Base-by-base conservation (phyloP, 2,329 filamentous ascomycete genomes). In the Penicillium sp. region DNA sequence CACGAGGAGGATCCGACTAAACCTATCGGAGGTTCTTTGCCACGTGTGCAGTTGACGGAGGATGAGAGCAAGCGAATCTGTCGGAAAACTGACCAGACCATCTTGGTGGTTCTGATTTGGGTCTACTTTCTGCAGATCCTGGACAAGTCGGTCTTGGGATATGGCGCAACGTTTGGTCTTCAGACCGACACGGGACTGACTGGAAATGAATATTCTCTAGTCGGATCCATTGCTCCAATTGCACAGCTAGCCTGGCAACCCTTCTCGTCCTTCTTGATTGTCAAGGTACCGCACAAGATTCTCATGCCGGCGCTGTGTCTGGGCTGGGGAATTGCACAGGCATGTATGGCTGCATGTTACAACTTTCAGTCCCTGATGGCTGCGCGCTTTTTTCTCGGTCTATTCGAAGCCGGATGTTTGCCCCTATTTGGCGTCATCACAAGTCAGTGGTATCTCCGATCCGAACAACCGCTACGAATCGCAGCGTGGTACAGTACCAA, bases 401-500 rank as follows among this genome's bases (percentile, higher is more conserved):
- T 83, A 21, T 78, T 82, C 24, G 81, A 83, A 60, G 81, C 79
- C 0, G 81, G 80, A 3, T 83, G 75, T 58, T 56, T 79, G 34
- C 76, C 76, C 0, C 65, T 79, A 2, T 79, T 79, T 47, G 70
- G 70, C 40, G 67, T 79, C 21, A 78, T 79, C 45, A 79, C 76
- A 1, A 74, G 72, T 33, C 73, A 77, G 31, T 79, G 77, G 77
- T 79, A 79, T 58, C 71, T 75, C 11, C 73, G 75, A 50, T 77
- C 77, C 4, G 85, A 89, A 62, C 86, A 89, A 67, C 84, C 86
- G 0, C 68, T 86, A 23, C 78, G 87, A 0, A 80, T 87, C 3
- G 84, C 84, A 0, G 80, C 81, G n/a, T 89, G 86, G 86, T 89
- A 89, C 60, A 77, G 82, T 3, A 86, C 83, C 0, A 87, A 84